Conservation (phyloP, 768 basidiomycete species). For the Tricholoma hemisulphureum region DNA sequence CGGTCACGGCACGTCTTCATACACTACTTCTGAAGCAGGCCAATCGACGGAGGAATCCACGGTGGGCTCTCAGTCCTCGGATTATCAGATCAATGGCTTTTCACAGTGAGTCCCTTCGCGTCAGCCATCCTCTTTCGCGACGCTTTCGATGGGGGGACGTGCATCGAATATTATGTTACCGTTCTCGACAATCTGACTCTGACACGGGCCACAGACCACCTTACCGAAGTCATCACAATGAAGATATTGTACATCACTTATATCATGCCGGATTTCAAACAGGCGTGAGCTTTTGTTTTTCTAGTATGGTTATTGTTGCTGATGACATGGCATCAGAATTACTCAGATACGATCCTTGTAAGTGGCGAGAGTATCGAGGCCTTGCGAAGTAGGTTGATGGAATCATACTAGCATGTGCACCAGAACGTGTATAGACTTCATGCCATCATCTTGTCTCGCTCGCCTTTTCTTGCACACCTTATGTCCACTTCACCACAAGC, state of each 20-base stretch:
- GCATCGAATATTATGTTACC: slow-evolving; percentile 13
- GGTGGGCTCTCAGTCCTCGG: slow-evolving; percentile 39
- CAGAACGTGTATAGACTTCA: slow-evolving; percentile 76
- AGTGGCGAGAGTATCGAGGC: slow-evolving; percentile 25
- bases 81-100: slow-evolving; percentile 55
- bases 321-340: slow-evolving; percentile 52
- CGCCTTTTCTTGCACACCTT: slow-evolving; percentile 83
- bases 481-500: slow-evolving; percentile 79
- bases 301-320: slow-evolving; percentile 12
- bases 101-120: slow-evolving; percentile 47
- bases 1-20: slow-evolving; percentile 51
- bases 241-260: slow-evolving; percentile 75
- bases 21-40: slow-evolving; percentile 36
- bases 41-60: slow-evolving; percentile 36
- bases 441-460: slow-evolving; percentile 83
- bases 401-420: slow-evolving; percentile 58
- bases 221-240: slow-evolving; percentile 67
- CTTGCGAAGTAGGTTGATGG: slow-evolving; percentile 1
- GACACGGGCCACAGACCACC: slow-evolving; percentile 35
- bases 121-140: slow-evolving; percentile 1
- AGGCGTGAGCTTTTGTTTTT: slow-evolving; percentile 54
- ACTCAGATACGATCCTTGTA: slow-evolving; percentile 78
- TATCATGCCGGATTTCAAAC: slow-evolving; percentile 80
- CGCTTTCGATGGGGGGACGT: slow-evolving; percentile 6
- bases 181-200: slow-evolving; percentile 5